Conservation (phyloP, 2,329 filamentous ascomycete species). For the Teratosphaeria nubilosa region DNA sequence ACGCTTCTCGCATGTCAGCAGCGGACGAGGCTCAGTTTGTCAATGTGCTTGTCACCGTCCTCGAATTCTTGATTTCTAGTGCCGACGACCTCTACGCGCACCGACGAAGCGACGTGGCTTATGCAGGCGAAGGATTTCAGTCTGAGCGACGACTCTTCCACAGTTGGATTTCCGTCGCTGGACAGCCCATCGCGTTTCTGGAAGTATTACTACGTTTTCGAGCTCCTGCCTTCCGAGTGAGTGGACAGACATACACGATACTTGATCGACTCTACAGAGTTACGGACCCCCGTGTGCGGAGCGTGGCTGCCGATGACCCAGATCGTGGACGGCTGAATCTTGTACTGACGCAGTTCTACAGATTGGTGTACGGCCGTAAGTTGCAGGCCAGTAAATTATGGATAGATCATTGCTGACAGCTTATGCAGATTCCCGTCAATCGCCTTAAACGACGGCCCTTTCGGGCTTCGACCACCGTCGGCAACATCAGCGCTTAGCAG, state of each 20-base stretch:
- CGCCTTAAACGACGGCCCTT: neutral
- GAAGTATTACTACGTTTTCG: neutral
- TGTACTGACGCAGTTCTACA: neutral
- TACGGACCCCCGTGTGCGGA: neutral
- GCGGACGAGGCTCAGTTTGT: neutral
- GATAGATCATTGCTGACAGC: neutral
- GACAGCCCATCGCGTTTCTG: conserved; percentile 4
- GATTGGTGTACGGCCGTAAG: neutral
- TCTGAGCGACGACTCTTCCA: conserved; percentile 1
- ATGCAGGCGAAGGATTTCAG: conserved; percentile 5
- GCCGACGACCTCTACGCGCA: conserved; percentile 4
- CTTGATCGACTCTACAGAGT: neutral
- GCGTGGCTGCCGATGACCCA: neutral
- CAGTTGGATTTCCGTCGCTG: conserved; percentile 2
- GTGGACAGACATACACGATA: neutral
- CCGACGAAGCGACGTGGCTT: neutral
- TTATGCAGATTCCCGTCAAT: neutral
- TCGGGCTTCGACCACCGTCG: neutral
- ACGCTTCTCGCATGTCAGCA: conserved; percentile 1
- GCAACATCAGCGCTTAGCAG: neutral
- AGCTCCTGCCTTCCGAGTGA: neutral
- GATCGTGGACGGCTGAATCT: neutral
- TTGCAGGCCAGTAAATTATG: neutral
- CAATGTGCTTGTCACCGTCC: conserved; percentile 1
- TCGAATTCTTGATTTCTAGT: conserved; percentile 1